These are phyloP conservation scores for Erodium texanum DNA, from an alignment of 441 rosid genomes.

Conservation along the genomic window DNA sequence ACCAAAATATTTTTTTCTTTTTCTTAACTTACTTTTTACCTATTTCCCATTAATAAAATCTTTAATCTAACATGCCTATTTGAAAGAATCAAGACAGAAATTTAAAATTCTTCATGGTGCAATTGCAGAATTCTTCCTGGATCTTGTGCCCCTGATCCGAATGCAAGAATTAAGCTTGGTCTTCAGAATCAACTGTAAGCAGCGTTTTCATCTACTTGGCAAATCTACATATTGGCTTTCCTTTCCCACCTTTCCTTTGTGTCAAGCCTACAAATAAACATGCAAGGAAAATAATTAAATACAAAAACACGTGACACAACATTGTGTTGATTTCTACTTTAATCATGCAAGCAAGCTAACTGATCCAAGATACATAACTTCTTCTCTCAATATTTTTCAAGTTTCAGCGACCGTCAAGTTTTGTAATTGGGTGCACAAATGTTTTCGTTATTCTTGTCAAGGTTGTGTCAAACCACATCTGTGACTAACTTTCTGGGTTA, in stretches of 20 bases:
- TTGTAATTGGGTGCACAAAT: too few relatives aligned
- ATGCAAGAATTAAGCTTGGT: too few relatives aligned
- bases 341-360: neutral
- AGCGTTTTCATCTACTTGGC: neutral
- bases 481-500: neutral
- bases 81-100: too few relatives aligned
- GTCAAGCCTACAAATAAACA: conserved; percentile 49
- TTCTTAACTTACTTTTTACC: too few relatives aligned
- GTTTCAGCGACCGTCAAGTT: neutral
- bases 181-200: neutral
- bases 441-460: neutral
- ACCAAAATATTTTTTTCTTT: too few relatives aligned
- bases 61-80: too few relatives aligned
- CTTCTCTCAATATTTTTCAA: neutral
- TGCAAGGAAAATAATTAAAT: neutral
- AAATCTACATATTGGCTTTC: conserved; percentile 75
- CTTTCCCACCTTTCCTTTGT: conserved; percentile 88
- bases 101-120: too few relatives aligned
- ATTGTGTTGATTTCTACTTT: neutral
- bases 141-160: too few relatives aligned
- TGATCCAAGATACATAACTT: neutral
- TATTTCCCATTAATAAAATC: too few relatives aligned
- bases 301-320: neutral
- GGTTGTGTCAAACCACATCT: neutral
- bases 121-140: too few relatives aligned